Evolutionary conservation across 495 filamentous ascomycete genomes (phyloP), one percentile per base, ranked within the genome.

Genomic region (Neurospora cerealis): DNA sequence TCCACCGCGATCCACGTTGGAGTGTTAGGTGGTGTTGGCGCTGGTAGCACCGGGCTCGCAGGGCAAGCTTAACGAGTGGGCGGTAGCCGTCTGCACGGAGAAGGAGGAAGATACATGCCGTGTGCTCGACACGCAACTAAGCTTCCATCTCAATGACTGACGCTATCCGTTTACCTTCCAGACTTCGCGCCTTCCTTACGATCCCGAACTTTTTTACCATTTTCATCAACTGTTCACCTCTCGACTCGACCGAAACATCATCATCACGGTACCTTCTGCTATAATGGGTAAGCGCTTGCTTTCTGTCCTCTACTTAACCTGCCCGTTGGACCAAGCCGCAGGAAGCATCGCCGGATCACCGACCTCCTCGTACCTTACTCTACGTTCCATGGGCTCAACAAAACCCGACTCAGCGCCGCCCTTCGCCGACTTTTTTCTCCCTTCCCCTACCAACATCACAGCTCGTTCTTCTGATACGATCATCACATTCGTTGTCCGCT

Each of bases 281-380:
- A 73, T 80, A 80, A 86, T 86, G 84, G 85, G 85, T 86, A 86
- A 86, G 84, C 81, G 77, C 80, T 79, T 79, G 77, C 80, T 77
- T 75, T 78, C 74, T 77, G 60, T 79, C 81, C 69, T 71, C 71
- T 75, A 73, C 71, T 78, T 39, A 78, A 78, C 60, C 71, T 76
- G 74, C 73, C 76, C 73, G 74, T 75, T 78, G 79, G 71, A 74
- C 48, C 71, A 75, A 77, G 73, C 72, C 72, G 77, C 77, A 77
- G 77, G 78, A 76, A 73, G 73, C 74, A 78, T 78, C 78, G 73
- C 78, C 71, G 71, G 73, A 73, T 72, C 75, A 44, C 70, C 74
- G 70, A 75, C 70, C 70, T 69, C 77, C 71, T 78, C 76, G 77
- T 75, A 76, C 74, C 70, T 71, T 72, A 37, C 77, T 73, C 74